A percentile compares a stretch with the other conserved stretches of the same genome.
These are phyloP conservation scores for Picea mariana DNA, from an alignment of 83 land plant species.

Conservation along the genomic window DNA sequence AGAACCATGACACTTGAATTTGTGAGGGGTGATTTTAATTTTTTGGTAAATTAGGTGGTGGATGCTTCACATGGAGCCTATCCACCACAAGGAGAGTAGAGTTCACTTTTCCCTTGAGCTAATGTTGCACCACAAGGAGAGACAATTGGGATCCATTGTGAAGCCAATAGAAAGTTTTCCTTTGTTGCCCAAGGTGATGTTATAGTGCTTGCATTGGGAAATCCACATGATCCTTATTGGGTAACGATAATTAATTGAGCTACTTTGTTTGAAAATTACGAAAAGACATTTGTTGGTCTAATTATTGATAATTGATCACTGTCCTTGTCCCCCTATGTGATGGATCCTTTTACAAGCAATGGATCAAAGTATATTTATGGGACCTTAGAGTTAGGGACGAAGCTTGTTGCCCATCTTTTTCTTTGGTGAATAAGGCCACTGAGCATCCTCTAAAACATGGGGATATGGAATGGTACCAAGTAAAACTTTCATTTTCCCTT, in stretches of 20 bases:
- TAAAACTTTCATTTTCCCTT: too few relatives aligned
- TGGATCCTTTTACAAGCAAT: slow-evolving; percentile 21
- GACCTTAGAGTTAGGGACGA: slow-evolving; percentile 30
- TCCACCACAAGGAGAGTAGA: too few relatives aligned
- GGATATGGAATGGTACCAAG: slow-evolving; percentile 1
- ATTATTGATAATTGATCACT: background rate
- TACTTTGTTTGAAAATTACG: background rate
- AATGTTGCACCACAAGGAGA: background rate
- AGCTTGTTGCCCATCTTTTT: slow-evolving; percentile 35
- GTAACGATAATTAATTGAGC: background rate
- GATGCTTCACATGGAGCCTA: too few relatives aligned
- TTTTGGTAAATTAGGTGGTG: too few relatives aligned
- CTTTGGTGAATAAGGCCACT: slow-evolving; percentile 35
- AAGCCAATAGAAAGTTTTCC: slow-evolving; percentile 2
- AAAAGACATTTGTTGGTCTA: background rate
- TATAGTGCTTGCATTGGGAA: slow-evolving; percentile 3
- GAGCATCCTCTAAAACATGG: slow-evolving; percentile 28
- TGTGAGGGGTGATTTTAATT: too few relatives aligned
- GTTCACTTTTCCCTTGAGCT: background rate
- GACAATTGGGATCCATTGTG: background rate
- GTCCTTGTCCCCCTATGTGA: background rate
- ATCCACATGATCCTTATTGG: background rate
- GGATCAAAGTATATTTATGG: slow-evolving; percentile 34
- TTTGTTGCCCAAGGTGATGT: background rate
- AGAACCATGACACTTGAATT: too few relatives aligned